Evolutionary conservation across 176 grass and related monocot species (phyloP), one percentile per base, ranked within the genome.

Genomic region (Oryza glaberrima): DNA sequence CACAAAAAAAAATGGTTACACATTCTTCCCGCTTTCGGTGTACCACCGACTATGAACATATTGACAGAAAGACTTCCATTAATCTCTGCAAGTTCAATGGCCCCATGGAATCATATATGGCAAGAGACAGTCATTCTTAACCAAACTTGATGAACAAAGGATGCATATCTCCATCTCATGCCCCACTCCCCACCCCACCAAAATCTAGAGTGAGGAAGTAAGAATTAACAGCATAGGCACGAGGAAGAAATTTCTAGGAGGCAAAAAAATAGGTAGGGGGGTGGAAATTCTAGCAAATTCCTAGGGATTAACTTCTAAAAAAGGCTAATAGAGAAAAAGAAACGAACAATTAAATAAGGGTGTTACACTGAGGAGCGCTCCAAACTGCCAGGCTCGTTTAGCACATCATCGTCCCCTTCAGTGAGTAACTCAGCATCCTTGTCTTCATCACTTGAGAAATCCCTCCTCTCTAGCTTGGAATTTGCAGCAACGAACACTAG

Each of bases 161-260:
- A 65, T 66, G 74, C 74, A 67, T 77, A 78, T 76, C 70, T 66
- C 73, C 76, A 83, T 91, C 76, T 71, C 76, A 81, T 91, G 85
- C 89, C 85, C 89, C 71, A 88, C 80, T 88, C 74, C 90, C 81
- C 84, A 88, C 81, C 92, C 90, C 84, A 88, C 80, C 89, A 94
- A 92, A 90, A 94, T 88, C 87, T 92, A 87, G 89, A 94, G 89
- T 87, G 78, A 84, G 86, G 85, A 91, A 88, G 88, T 43, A 89
- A 92, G 70, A 92, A 93, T 85, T 76, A 90, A 92, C 86, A 88
- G 79, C 87, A 87, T 64, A 86, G 84, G 82, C 85, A 85, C 67
- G 78, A 76, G 36, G 65, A 79, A 75, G 67, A 85, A 82, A 84
- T 72, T 72, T 82, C 88, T 90, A 82, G 77, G 70, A 87, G 79